phyloP scores from a whole-genome alignment of 2,329 filamentous ascomycete genomes.

The Talaromyces sp. region DNA sequence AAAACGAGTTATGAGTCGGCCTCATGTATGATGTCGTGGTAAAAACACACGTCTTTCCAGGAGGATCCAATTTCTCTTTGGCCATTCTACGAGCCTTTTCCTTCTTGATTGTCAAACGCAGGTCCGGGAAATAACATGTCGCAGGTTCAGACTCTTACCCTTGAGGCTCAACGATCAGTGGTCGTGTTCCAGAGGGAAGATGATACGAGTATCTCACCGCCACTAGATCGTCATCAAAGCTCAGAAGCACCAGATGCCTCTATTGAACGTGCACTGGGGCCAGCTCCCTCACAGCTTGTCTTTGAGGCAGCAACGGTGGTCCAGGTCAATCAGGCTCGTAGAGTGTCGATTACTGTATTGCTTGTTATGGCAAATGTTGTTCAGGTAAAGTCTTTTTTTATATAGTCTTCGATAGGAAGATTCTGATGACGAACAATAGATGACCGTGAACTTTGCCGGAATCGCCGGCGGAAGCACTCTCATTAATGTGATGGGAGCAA shows the following conservation, averaged over 20 bases:
- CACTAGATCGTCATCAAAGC: not conserved
- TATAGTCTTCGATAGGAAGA: not conserved
- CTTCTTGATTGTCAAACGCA: not conserved
- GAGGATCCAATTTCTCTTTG: not conserved
- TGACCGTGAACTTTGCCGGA: slow-evolving; percentile 26
- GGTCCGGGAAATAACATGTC: not conserved
- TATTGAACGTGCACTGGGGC: not conserved
- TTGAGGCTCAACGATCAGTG: not conserved
- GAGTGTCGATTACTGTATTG: slow-evolving; percentile 19
- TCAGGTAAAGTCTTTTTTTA: slow-evolving; percentile 18
- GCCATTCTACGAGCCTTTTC: not conserved
- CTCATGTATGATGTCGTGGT: no score
- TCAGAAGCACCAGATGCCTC: not conserved
- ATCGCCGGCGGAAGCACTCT: slow-evolving; percentile 23
- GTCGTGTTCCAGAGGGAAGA: not conserved
- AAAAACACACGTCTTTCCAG: not conserved
- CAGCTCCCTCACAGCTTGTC: slow-evolving; percentile 16
- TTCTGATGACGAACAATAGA: slow-evolving; percentile 15
- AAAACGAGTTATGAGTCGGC: not conserved
- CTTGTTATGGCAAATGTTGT: slow-evolving; percentile 24
- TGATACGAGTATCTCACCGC: not conserved
- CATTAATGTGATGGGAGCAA: slow-evolving; percentile 18
- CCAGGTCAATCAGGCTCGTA: slow-evolving; percentile 18
- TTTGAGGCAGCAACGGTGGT: slow-evolving; percentile 19
- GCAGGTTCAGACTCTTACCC: not conserved